These are phyloP conservation scores for Pulveroboletus sp. DNA, from an alignment of 768 basidiomycete species.

Conservation along the genomic window DNA sequence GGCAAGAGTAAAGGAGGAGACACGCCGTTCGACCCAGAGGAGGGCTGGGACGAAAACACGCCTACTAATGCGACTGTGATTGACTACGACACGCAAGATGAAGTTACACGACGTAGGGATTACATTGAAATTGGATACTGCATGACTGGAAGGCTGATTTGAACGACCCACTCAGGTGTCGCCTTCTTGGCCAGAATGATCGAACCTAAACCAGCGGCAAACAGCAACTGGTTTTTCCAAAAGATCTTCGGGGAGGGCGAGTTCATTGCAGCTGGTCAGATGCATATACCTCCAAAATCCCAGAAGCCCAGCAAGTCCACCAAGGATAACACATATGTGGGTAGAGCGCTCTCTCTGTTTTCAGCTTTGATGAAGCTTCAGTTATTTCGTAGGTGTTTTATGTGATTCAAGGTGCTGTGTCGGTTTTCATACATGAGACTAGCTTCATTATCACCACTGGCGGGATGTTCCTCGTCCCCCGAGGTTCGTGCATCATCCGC, in stretches of 20 bases:
- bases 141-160: not conserved
- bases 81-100: conserved; percentile 56
- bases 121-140: not conserved
- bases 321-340: conserved; percentile 90
- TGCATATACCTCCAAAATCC: conserved; percentile 74
- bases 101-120: conserved; percentile 67
- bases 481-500: conserved; percentile 50
- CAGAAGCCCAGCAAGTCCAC: conserved; percentile 83
- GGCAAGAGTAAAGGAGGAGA: conserved; percentile 35
- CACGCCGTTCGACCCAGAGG: conserved; percentile 47
- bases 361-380: not conserved
- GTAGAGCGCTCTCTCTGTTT: conserved; percentile 24
- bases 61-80: conserved; percentile 59
- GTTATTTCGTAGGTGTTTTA: conserved; percentile 53
- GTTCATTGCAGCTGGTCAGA: conserved; percentile 86
- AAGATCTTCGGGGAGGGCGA: conserved; percentile 89
- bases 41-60: conserved; percentile 87
- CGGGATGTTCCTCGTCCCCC: conserved; percentile 85
- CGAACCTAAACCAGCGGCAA: conserved; percentile 51
- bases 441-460: conserved; percentile 75
- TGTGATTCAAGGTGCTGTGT: conserved; percentile 85
- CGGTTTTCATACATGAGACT: conserved; percentile 77
- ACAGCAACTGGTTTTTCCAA: conserved; percentile 77
- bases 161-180: conserved; percentile 49
- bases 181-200: conserved; percentile 73